phyloP scores from a whole-genome alignment of 2,329 filamentous ascomycete genomes.

The Lachnellula subtilissima region DNA sequence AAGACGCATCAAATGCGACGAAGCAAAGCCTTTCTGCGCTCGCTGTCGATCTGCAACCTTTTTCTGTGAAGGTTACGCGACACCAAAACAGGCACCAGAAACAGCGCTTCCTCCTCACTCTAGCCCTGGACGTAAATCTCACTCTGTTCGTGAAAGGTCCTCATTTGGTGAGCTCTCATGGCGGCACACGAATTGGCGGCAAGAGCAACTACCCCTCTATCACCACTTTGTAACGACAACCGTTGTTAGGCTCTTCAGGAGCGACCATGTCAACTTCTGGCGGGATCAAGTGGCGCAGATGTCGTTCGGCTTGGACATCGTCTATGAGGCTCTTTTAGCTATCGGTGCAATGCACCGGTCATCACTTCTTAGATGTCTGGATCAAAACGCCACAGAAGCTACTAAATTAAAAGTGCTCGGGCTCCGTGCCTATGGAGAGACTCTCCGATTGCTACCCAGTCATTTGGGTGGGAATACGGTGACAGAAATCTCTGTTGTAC shows the following conservation, averaged over 20 bases:
- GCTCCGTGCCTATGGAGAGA: conserved; percentile 14
- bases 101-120: not conserved
- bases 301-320: conserved; percentile 17
- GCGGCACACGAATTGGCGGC: conserved; percentile 16
- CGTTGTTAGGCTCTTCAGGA: conserved; percentile 13
- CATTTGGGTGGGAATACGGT: not conserved
- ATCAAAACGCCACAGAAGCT: conserved; percentile 6
- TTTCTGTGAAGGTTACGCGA: conserved; percentile 16
- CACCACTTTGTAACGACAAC: conserved; percentile 25
- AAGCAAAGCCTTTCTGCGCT: conserved; percentile 15
- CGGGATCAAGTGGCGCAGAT: conserved; percentile 23
- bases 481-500: conserved; percentile 5
- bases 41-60: conserved; percentile 19
- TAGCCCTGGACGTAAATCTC: not conserved
- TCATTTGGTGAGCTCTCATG: conserved; percentile 9
- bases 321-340: conserved; percentile 20
- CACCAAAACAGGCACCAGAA: conserved; percentile 2
- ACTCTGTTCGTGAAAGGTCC: not conserved
- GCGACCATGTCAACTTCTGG: conserved; percentile 21
- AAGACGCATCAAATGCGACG: conserved; percentile 23
- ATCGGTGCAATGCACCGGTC: conserved; percentile 19
- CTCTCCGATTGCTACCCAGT: conserved; percentile 9
- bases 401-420: conserved; percentile 14
- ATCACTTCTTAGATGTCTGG: conserved; percentile 13
- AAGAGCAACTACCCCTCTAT: conserved; percentile 21